phyloP scores from a whole-genome alignment of 2,329 filamentous ascomycete genomes.

The Juglanconis oblonga region DNA sequence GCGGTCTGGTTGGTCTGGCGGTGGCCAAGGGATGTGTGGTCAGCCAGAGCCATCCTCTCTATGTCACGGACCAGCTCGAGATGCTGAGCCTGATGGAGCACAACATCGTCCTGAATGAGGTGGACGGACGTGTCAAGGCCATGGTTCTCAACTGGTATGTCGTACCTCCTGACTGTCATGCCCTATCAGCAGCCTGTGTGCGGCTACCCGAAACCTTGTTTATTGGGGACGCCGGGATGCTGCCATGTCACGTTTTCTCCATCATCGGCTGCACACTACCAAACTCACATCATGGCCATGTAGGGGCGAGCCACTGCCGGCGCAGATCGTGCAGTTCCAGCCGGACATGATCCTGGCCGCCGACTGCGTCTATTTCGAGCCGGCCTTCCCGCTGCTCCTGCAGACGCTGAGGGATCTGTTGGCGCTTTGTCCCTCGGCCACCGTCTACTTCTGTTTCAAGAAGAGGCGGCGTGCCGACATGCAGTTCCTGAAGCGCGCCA shows the following conservation, averaged over 20 bases:
- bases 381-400: constrained; percentile 84
- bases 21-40: constrained; percentile 56
- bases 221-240: constrained; percentile 18
- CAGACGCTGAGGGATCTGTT: constrained; percentile 74
- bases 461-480: constrained; percentile 79
- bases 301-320: constrained; percentile 60
- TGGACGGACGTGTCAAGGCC: constrained; percentile 62
- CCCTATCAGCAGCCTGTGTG: constrained; percentile 29
- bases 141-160: constrained; percentile 78
- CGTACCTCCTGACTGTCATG: neutral
- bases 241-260: neutral
- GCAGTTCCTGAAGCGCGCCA: constrained; percentile 70
- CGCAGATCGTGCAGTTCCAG: constrained; percentile 49
- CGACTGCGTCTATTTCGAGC: constrained; percentile 97
- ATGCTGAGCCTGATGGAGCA: constrained; percentile 84
- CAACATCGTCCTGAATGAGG: constrained; percentile 79
- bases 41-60: constrained; percentile 51
- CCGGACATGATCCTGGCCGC: constrained; percentile 88
- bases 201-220: constrained; percentile 8
- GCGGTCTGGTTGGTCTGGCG: constrained; percentile 75
- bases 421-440: constrained; percentile 63
- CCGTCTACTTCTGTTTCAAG: constrained; percentile 88
- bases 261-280: neutral
- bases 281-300: neutral
- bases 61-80: constrained; percentile 81